phyloP scores from a whole-genome alignment of 2,329 filamentous ascomycete species.

The Penicillium sp. region DNA sequence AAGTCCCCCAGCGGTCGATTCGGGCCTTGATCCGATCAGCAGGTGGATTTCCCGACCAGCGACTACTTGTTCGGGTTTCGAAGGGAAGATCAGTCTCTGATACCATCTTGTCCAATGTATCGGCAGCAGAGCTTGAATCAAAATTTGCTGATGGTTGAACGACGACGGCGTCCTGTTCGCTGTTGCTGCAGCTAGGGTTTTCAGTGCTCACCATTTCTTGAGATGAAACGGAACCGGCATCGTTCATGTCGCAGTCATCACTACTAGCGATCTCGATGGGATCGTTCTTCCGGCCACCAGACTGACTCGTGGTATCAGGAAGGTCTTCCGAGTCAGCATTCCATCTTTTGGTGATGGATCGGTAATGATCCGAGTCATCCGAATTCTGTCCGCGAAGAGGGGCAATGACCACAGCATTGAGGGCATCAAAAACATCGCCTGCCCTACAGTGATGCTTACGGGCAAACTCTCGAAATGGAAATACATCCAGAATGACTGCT shows the following conservation, averaged over 20 bases:
- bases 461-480: slow-evolving; percentile 25
- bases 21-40: not conserved
- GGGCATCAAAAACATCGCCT: slow-evolving; percentile 16
- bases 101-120: too few species aligned
- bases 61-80: not conserved
- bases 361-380: slow-evolving; percentile 2
- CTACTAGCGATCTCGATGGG: too few species aligned
- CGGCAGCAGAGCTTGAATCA: too few species aligned
- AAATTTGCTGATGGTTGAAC: too few species aligned
- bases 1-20: not conserved
- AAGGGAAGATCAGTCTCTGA: not conserved
- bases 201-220: too few species aligned
- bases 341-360: slow-evolving; percentile 7
- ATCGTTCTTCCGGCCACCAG: too few species aligned
- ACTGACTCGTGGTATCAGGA: too few species aligned
- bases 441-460: slow-evolving; percentile 16
- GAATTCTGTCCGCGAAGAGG: slow-evolving; percentile 13
- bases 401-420: slow-evolving; percentile 18
- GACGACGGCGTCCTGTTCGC: too few species aligned
- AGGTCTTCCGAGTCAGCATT: not conserved
- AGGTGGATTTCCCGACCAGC: not conserved
- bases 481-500: slow-evolving; percentile 15
- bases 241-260: too few species aligned
- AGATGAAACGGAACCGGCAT: too few species aligned
- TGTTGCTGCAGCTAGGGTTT: too few species aligned